Evolutionary conservation across 441 rosid genomes (phyloP), one percentile per base, ranked within the genome.

Genomic region (Pelargonium myrrhifolium): DNA sequence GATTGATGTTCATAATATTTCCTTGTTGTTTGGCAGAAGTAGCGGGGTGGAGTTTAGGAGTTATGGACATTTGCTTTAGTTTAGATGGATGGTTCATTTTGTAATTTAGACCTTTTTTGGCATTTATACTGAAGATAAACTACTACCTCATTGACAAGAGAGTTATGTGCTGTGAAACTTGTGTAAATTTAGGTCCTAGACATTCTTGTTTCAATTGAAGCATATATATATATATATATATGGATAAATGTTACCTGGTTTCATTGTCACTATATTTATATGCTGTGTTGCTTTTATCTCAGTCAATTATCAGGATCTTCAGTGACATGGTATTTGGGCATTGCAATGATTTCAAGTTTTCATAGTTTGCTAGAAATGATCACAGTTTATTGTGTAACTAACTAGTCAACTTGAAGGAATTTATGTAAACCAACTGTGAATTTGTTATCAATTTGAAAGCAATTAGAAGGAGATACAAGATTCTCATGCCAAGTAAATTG

Each of bases 101-200:
- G 63, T 59, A 59, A 26, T 35, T 24, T 24, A 8, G 26, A 59
- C 26, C 63, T 31, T 58, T 59, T 26, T 14, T 9, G 37, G 63
- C 63, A 59, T 59, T 24, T 59, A 59, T 5, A 11, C 26, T 58
- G 63, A 59, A 26, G 63, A 59, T 14, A 59, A 59, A 24, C 63
- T 59, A n/a, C 62, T 39, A 10, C 11, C 45, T 8, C 45, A 40
- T 8, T 40, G 10, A 40, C 45, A 10, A 40, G 45, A 2, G 12
- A 40, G 4, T 8, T 2, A 40, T 40, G 45, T 8, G 12, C 45
- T 1, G 11, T 40, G 45, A 40, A 40, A 40, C 45, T 40, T 40
- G 12, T 40, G 45, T 40, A 40, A 40, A 40, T 8, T 10, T 8
- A 10, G 45, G 45, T 40, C 45, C 45, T 10, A 9, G 45, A 40